Base-by-base conservation (phyloP, 768 basidiomycete species). In the Neoboletus brunneissimus region DNA sequence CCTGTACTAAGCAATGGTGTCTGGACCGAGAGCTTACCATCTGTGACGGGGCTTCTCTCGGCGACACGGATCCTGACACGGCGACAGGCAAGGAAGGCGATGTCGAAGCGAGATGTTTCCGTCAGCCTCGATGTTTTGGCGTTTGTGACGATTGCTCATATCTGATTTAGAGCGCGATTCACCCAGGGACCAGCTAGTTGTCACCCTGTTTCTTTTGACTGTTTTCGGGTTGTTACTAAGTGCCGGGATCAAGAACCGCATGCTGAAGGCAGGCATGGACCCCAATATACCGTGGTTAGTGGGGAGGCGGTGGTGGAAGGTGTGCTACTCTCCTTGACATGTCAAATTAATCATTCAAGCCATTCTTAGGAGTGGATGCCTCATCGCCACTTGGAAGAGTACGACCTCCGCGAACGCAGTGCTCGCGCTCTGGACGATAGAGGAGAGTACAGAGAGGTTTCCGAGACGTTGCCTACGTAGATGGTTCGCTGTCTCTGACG, bases 1-100 rank as follows among this genome's bases (percentile, higher is more conserved):
- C 91, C 6, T 97, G 94, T 70, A 96, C 93, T 11, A 92, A 94
- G 67, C 89, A 94, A 67, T 97, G 94, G 90, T 97, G 94, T 74
- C 77, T 94, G 53, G 91, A 96, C 68, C 94, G 92, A 72, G 91
- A 94, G 66, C 78, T 97, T 37, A 76, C 81, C 16, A 95, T 93
- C 43, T 96, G 91, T 69, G 80, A 81, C 11, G 88, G 88, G 27
- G 91, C 91, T 46, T 80, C 82, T 48, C 74, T 95, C 51, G 94
- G 94, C 25, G 90, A 94, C 65, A 86, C 89, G 23, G 84, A 97
- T 72, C 91, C 91, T 27, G 94, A 97, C 72, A 94, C 90, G 18
- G 92, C 89, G 13, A 95, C 93, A 6, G 94, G 94, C 34, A 94
- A 90, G 69, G 94, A 96, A 72, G 94, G 94, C 42, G 93, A 96